Conservation (phyloP, 1,139 yeast species). For the Geotrichum europaeum region DNA sequence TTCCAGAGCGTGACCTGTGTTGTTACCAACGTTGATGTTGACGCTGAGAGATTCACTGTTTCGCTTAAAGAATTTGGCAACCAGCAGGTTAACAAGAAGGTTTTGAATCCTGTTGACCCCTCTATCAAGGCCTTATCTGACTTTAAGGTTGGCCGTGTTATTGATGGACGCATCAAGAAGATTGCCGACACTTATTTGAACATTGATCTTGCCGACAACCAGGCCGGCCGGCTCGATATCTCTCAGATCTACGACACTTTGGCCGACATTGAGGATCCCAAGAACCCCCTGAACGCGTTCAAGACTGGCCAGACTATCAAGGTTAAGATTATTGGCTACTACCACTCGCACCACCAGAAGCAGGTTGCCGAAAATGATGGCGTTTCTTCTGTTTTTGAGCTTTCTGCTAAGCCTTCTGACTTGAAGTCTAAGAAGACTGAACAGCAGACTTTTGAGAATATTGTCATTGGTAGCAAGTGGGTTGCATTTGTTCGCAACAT, state of each 20-base stretch:
- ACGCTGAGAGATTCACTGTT: constrained; percentile 10
- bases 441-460: constrained; percentile 37
- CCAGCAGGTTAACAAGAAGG: constrained; percentile 23
- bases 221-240: constrained; percentile 55
- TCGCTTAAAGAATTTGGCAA: constrained; percentile 19
- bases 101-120: constrained; percentile 57
- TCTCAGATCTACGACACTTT: constrained; percentile 58
- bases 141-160: constrained; percentile 51
- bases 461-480: constrained; percentile 42
- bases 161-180: constrained; percentile 56
- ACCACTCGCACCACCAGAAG: constrained; percentile 68
- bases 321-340: constrained; percentile 64
- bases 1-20: constrained; percentile 62
- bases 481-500: constrained; percentile 50
- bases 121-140: constrained; percentile 47
- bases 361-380: constrained; percentile 58
- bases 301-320: constrained; percentile 51
- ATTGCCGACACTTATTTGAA: constrained; percentile 71
- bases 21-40: constrained; percentile 22
- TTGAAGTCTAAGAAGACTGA: constrained; percentile 31
- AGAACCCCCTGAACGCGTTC: constrained; percentile 57
- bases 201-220: constrained; percentile 62
- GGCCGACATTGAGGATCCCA: constrained; percentile 51
- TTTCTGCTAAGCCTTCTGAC: constrained; percentile 48
- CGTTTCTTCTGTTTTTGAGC: constrained; percentile 57